Base-by-base conservation (phyloP, 2,329 filamentous ascomycete genomes). In the Taxawa tesnikishii region DNA sequence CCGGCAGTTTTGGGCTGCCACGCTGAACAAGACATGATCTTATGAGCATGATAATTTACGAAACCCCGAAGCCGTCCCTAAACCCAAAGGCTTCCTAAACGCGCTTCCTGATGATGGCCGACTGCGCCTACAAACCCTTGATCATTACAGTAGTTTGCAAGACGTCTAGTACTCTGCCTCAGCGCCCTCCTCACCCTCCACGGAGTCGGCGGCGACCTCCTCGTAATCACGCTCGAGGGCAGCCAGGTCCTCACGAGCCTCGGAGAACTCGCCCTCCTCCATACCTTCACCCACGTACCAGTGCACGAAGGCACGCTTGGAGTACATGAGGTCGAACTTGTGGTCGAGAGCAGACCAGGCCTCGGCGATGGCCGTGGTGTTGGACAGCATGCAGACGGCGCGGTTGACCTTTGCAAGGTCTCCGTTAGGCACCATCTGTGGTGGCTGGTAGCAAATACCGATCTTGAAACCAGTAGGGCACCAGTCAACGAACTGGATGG, bases 291-390 rank as follows among this genome's bases (percentile, higher is more conserved):
- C 90, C 57, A 98, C 90, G 55, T 96, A 98, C 90, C 90, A 98
- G 70, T 98, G 90, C 45, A 98, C 90, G 67, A 98, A 98, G 42
- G 90, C 90, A 70, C 90, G 90, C 81, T 98, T 98, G 62, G 84
- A 92, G 79, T 96, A 94, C 90, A 98, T 98, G 60, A 98, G 83
- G 58, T 98, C 90, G 70, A 98, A 98, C 71, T 98, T 98, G 75
- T 80, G 75, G 41, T 85, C 92, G 44, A 98, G 76, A 46, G 85
- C 85, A 43, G 83, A 87, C 90, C 90, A 98, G 43, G 90, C 90
- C 69, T 96, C 88, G 55, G 88, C 83, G 54, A 98, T 98, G 54
- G 90, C 88, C 32, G 90, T 98, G 50, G 90, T 98, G 75, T 98
- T 92, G 67, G 83, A 88, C 43, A 98, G 72, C 90, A 98, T 96